phyloP scores from a whole-genome alignment of 306 rosid genomes.

The Dalbergia cochinchinensis region DNA sequence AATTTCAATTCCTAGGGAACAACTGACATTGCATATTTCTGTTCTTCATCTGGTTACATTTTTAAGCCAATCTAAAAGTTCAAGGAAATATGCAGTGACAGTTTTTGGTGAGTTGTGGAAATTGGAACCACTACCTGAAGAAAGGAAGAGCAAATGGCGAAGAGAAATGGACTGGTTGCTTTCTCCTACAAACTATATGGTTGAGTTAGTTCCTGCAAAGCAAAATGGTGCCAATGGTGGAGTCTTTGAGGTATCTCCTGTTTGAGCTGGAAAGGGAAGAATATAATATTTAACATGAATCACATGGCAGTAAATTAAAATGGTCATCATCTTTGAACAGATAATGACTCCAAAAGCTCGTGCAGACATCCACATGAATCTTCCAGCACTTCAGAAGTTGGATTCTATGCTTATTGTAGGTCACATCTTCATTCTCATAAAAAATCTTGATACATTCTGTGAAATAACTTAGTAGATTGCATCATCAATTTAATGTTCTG shows the following conservation, averaged over 20 bases:
- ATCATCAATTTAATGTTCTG: constrained; percentile 36
- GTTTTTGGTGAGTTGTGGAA: constrained; percentile 95
- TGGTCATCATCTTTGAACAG: constrained; percentile 52
- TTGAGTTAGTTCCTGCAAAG: constrained; percentile 91
- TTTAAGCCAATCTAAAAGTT: constrained; percentile 7
- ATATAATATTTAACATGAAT: constrained; percentile 14
- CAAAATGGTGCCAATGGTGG: constrained; percentile 81
- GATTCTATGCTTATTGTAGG: constrained; percentile 93
- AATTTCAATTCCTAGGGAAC: constrained; percentile 16
- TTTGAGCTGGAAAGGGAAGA: constrained; percentile 29
- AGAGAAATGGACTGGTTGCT: constrained; percentile 90
- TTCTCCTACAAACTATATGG: constrained; percentile 92
- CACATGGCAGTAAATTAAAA: constrained; percentile 22
- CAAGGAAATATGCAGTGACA: constrained; percentile 61
- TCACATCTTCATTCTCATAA: constrained; percentile 47
- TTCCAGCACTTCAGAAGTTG: constrained; percentile 91
- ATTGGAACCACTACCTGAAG: constrained; percentile 86
- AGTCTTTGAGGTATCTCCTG: constrained; percentile 70
- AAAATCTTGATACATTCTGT: constrained; percentile 11
- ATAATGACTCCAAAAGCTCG: constrained; percentile 95
- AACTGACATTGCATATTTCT: constrained; percentile 14
- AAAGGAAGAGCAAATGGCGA: constrained; percentile 78
- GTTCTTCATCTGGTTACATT: constrained; percentile 22
- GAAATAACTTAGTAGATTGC: background rate
- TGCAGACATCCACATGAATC: constrained; percentile 79